These are phyloP conservation scores for Cerrena zonata DNA, from an alignment of 1,284 basidiomycete species.

Conservation along the genomic window DNA sequence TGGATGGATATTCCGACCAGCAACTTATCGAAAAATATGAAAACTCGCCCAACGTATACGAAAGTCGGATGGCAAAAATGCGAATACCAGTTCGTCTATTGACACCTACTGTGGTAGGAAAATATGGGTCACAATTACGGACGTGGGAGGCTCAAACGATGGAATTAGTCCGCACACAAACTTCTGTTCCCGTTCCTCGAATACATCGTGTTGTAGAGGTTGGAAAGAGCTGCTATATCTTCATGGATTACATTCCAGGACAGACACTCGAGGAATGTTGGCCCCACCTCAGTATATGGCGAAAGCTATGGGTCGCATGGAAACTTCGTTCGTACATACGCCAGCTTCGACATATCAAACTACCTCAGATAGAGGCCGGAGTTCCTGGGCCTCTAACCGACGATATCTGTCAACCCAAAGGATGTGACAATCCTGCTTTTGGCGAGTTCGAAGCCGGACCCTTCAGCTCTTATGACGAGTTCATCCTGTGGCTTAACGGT, in stretches of 20 bases:
- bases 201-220: slow-evolving; percentile 3
- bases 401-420: not conserved
- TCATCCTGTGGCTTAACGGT: slow-evolving; percentile 9
- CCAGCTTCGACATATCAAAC: slow-evolving; percentile 4
- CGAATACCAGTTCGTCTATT: too few species aligned
- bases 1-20: too few species aligned
- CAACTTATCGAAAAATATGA: too few species aligned
- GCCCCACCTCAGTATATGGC: slow-evolving; percentile 5
- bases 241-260: slow-evolving; percentile 9
- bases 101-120: not conserved
- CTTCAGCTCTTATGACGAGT: slow-evolving; percentile 10
- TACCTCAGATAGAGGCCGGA: not conserved
- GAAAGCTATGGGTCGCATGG: slow-evolving; percentile 2
- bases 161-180: slow-evolving; percentile 4
- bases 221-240: not conserved
- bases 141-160: not conserved
- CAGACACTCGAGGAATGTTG: slow-evolving; percentile 4
- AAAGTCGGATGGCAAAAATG: too few species aligned
- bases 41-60: too few species aligned
- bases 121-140: not conserved
- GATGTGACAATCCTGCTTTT: slow-evolving; percentile 4
- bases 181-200: slow-evolving; percentile 10
- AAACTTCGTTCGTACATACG: slow-evolving; percentile 6
- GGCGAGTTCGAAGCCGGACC: slow-evolving; percentile 7
- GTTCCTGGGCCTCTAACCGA: not conserved